A percentile compares a stretch with the other conserved stretches of the same genome.
Conservation (phyloP, 2,329 filamentous ascomycete genomes). For the Pyrenophora seminiperda region DNA sequence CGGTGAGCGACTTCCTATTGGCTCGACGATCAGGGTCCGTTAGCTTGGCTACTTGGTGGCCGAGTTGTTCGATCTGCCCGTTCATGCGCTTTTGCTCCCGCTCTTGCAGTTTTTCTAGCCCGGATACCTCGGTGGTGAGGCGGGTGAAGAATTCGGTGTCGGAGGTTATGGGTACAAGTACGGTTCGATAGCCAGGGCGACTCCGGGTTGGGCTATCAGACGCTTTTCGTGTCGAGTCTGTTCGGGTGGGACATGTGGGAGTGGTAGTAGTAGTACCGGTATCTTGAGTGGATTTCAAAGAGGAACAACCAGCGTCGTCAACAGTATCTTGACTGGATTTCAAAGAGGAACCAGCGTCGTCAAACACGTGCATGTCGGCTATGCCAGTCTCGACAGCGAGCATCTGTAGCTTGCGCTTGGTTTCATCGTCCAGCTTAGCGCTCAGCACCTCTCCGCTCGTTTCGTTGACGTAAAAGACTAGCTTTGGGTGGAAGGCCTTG, state of each 20-base stretch:
- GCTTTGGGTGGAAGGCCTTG: constrained; percentile 64
- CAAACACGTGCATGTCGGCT: constrained; percentile 44
- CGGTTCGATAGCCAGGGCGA: constrained; percentile 46
- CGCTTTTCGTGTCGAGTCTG: too few relatives aligned
- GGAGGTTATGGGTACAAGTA: constrained; percentile 79
- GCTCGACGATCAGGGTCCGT: constrained; percentile 68
- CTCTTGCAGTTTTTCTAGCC: constrained; percentile 70
- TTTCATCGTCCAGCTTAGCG: constrained; percentile 69
- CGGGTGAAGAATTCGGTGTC: constrained; percentile 81
- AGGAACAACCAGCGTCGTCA: constrained; percentile 34
- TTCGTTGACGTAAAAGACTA: constrained; percentile 72
- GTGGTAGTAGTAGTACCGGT: background rate
- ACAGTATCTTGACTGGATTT: too few relatives aligned
- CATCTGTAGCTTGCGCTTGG: constrained; percentile 66
- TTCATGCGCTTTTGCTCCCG: constrained; percentile 69
- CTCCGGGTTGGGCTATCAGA: constrained; percentile 5
- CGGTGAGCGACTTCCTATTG: constrained; percentile 67
- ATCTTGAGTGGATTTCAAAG: constrained; percentile 5
- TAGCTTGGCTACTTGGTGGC: constrained; percentile 66
- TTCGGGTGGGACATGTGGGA: background rate
- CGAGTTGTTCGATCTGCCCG: constrained; percentile 66
- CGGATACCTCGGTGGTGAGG: constrained; percentile 71
- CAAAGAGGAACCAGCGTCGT: constrained; percentile 30
- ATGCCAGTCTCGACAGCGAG: constrained; percentile 59
- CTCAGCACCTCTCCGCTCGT: constrained; percentile 70